Base-by-base conservation (phyloP, 2,329 filamentous ascomycete genomes). In the Magnaporthiopsis poae region DNA sequence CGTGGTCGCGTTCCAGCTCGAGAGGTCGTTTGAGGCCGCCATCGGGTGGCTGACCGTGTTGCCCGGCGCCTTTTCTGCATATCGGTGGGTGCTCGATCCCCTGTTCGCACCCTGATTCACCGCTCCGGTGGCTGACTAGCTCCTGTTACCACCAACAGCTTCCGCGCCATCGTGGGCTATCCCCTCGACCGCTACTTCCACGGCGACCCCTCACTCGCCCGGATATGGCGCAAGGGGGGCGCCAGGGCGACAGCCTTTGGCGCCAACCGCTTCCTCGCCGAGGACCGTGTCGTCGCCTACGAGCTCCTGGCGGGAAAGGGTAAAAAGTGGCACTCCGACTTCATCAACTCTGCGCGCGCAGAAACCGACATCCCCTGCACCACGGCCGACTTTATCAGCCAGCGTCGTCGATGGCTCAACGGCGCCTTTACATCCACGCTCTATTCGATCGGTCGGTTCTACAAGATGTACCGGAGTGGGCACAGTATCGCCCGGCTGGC, bases 221-320 rank as follows among this genome's bases (percentile, higher is more conserved):
- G 95, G 80, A 88, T 94, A 72, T 87, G 97, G 67, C 94, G 93
- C 73, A 96, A 96, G 82, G 98, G 98, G 86, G 95, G 95, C 99
- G 95, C 31, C 31, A 4, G 31, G 2, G 31, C 31, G 31, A 31
- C 31, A 31, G 31, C 31, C 31, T 31, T 31, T 31, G 31, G 31
- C 31, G 31, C 31, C 31, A 31, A 31, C 31, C 31, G 31, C 31
- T 99, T 98, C 86, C 94, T 99, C 87, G 95, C 95, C 79, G 95
- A 99, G 82, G 95, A 99, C 89, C 92, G 95, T 87, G 98, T 99
- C 82, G 86, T 99, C 65, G 99, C 95, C 84, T 99, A 98, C 84
- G 95, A 99, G 78, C 82, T 99, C 76, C 95, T 99, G 71, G 95
- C 95, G 75, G 99, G 99, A 82, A 94, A 95, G 66, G 95, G 95